Evolutionary conservation across 805 yeast genomes (phyloP), one percentile per base, ranked within the genome.

Genomic region (Priceomyces carsonii): DNA sequence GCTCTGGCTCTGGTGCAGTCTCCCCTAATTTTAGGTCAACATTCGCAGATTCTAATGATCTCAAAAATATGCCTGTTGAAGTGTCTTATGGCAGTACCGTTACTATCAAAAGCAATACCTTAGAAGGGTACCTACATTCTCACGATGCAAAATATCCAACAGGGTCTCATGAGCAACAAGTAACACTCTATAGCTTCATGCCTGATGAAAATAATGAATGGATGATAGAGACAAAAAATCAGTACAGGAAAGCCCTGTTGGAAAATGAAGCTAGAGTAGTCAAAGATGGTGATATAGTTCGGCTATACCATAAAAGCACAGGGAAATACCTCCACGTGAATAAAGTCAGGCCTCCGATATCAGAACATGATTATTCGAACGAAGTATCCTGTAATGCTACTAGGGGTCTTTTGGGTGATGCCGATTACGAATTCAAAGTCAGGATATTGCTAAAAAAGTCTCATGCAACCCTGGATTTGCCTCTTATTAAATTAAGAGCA

Each of bases 281-380:
- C 26, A 57, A 69, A 35, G 76, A 79, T 44, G 82, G 82, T 13
- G 79, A 73, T 38, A 54, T 67, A 9, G 63, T 91, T 14, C 71
- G 83, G 39, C 56, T 93, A n/a, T 78, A 76, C 64, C 98, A 93
- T 57, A 69, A 71, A 39, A 42, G 49, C 2, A 84, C 97, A 1
- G 76, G 81, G 10, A 78, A 79, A 43, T 77, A 85, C 29, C 61
- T 93, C 34, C 80, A 80, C 44, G 84, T 88, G 15, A 79, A 73
- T 44, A 85, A 85, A 42, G 50, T 75, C 33, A 78, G 90, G 41
- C 96, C 98, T 3, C 96, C 96, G 7, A 77, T 89, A 18, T 77
- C 91, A 7, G 95, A 87, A 53, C 93, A 87, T 51, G 98, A 93
- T 38, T 90, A 91, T 59, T 82, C 89, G 53, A 76, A 74, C 44